A percentile compares a stretch with the other conserved stretches of the same genome.
phyloP scores from a whole-genome alignment of 805 yeast species.

The Millerozyma acaciae region DNA sequence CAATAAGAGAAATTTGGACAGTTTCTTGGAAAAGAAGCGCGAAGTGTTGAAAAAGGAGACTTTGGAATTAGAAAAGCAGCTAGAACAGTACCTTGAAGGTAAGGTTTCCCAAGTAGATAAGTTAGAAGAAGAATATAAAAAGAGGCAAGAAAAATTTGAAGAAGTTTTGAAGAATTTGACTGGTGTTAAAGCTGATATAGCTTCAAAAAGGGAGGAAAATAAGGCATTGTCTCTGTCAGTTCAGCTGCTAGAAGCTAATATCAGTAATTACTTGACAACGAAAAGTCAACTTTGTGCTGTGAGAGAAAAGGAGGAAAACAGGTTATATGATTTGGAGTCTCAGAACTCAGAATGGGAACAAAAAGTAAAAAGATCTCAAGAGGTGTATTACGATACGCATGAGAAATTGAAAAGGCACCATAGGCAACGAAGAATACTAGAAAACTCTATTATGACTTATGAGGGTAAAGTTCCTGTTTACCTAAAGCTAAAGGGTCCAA shows the following conservation, averaged over 20 bases:
- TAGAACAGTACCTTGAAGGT: constrained; percentile 14
- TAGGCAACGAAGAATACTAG: constrained; percentile 39
- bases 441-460: constrained; percentile 44
- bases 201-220: constrained; percentile 6
- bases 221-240: constrained; percentile 6
- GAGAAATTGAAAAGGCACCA: constrained; percentile 31
- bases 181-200: constrained; percentile 4
- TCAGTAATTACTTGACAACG: constrained; percentile 13
- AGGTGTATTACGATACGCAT: constrained; percentile 16
- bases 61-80: constrained; percentile 11
- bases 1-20: constrained; percentile 9
- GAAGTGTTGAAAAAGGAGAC: constrained; percentile 12
- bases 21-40: constrained; percentile 8
- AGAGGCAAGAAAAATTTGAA: constrained; percentile 19
- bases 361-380: constrained; percentile 15
- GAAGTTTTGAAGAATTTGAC: constrained; percentile 8
- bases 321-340: constrained; percentile 13
- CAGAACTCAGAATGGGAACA: constrained; percentile 17
- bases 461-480: constrained; percentile 25
- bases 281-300: constrained; percentile 17
- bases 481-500: constrained; percentile 8
- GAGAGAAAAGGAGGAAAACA: constrained; percentile 16
- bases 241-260: constrained; percentile 12
- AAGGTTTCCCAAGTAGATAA: constrained; percentile 22
- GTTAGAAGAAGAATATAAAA: constrained; percentile 22